Evolutionary conservation across 2,329 filamentous ascomycete genomes (phyloP).

Genomic region (Xylariaceae sp.): DNA sequence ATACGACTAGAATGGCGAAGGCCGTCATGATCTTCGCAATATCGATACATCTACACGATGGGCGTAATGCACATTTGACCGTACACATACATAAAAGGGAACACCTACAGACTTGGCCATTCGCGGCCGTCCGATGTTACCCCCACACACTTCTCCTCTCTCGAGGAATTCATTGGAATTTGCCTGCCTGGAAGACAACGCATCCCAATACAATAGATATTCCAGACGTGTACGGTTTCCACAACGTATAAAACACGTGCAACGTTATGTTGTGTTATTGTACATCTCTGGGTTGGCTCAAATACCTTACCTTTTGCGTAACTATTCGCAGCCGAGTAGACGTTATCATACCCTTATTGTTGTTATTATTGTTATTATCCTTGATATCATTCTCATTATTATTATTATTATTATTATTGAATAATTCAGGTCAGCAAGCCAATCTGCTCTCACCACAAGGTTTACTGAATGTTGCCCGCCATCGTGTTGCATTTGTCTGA

Average conservation of each 20-base stretch:
- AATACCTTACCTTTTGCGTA: conserved; percentile 14
- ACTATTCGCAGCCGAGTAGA: conserved; percentile 7
- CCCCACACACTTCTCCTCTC: conserved; percentile 8
- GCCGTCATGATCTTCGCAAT: conserved; percentile 20
- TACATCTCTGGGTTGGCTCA: conserved; percentile 5
- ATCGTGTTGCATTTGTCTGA: conserved; percentile 12
- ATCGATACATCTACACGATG: background rate
- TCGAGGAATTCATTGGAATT: conserved; percentile 5
- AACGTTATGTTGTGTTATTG: conserved; percentile 22
- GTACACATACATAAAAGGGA: background rate
- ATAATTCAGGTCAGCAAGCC: conserved; percentile 20
- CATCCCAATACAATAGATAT: conserved; percentile 14
- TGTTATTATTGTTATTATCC: background rate
- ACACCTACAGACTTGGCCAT: background rate
- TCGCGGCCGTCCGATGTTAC: conserved; percentile 13
- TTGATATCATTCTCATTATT: too few relatives aligned
- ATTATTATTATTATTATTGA: conserved; percentile 9
- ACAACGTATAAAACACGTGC: conserved; percentile 6
- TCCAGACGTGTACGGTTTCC: conserved; percentile 14
- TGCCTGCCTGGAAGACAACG: conserved; percentile 7
- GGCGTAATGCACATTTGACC: background rate
- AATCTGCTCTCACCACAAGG: conserved; percentile 13
- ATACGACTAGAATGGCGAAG: conserved; percentile 11
- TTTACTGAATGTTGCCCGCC: conserved; percentile 9
- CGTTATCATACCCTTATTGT: conserved; percentile 8